Conservation (phyloP, 257 asterid species). For the Solanum lignicaule region DNA sequence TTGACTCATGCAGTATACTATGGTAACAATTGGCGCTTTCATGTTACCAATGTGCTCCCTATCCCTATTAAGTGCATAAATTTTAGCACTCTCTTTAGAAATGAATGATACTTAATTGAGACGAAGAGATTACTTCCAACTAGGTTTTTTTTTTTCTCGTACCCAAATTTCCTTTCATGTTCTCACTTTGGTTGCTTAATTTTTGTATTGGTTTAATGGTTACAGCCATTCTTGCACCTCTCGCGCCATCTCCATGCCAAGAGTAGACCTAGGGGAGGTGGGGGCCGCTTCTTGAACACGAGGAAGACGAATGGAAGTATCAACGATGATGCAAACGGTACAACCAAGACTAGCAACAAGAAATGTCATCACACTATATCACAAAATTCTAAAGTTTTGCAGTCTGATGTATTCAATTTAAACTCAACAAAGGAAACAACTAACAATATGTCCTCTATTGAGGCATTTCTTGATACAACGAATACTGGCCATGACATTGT, state of each 20-base stretch:
- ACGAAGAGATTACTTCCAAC: neutral
- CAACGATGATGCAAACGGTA: neutral
- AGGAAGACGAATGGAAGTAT: slow-evolving; percentile 11
- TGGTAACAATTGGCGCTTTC: neutral
- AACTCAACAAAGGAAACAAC: slow-evolving; percentile 12
- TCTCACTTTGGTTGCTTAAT: neutral
- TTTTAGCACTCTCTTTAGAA: neutral
- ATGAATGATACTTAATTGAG: neutral
- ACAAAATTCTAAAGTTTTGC: slow-evolving; percentile 32
- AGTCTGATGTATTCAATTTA: slow-evolving; percentile 24
- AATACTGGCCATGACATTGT: slow-evolving; percentile 21
- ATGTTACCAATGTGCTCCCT: neutral
- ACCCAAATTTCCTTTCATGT: neutral
- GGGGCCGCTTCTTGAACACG: slow-evolving; percentile 57
- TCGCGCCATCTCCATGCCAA: slow-evolving; percentile 28
- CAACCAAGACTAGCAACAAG: neutral
- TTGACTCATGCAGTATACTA: neutral
- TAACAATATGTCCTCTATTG: slow-evolving; percentile 9
- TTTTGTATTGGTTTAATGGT: neutral
- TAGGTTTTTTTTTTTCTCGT: neutral
- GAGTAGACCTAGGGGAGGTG: slow-evolving; percentile 52
- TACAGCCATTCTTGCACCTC: slow-evolving; percentile 64
- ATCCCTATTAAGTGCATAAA: neutral
- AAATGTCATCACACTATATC: slow-evolving; percentile 14
- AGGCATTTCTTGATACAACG: slow-evolving; percentile 17